A percentile compares a stretch with the other conserved stretches of the same genome.
Conservation (phyloP, 2,329 filamentous ascomycete genomes). For the Eurotiales sp. region DNA sequence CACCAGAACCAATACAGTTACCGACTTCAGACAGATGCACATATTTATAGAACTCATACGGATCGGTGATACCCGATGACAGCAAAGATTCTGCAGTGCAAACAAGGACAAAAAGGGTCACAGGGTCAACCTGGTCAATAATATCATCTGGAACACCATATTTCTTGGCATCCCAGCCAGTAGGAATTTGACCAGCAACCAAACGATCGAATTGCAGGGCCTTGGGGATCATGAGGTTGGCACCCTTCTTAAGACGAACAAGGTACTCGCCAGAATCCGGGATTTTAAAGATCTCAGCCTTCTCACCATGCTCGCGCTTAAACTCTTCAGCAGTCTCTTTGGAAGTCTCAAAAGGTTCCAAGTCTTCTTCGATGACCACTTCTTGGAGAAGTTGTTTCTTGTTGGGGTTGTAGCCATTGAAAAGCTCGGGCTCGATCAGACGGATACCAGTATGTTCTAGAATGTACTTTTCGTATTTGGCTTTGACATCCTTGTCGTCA, state of each 20-base stretch:
- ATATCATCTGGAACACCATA: constrained; percentile 98
- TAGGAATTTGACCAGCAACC: constrained; percentile 93
- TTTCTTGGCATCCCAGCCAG: constrained; percentile 92
- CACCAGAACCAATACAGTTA: constrained; percentile 97
- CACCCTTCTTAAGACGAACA: constrained; percentile 92
- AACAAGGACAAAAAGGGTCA: constrained; percentile 91
- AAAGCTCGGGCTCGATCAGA: constrained; percentile 94
- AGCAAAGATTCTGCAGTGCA: constrained; percentile 89
- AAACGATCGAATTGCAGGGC: constrained; percentile 95
- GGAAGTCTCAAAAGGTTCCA: constrained; percentile 94
- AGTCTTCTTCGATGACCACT: constrained; percentile 93
- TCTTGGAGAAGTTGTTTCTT: constrained; percentile 98
- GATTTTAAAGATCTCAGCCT: constrained; percentile 96
- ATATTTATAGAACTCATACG: constrained; percentile 99
- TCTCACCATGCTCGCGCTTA: constrained; percentile 93
- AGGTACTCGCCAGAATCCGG: constrained; percentile 90
- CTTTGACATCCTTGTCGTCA: constrained; percentile 96
- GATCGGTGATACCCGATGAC: constrained; percentile 92
- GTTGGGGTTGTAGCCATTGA: constrained; percentile 94
- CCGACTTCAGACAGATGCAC: constrained; percentile 96
- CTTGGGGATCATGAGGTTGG: constrained; percentile 92
- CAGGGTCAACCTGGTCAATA: constrained; percentile 93
- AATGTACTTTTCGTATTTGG: constrained; percentile 95
- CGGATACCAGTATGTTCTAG: constrained; percentile 96
- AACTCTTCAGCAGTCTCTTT: constrained; percentile 98